Conservation (phyloP, 108 stramenopile species). For the Fistulifera solaris region DNA sequence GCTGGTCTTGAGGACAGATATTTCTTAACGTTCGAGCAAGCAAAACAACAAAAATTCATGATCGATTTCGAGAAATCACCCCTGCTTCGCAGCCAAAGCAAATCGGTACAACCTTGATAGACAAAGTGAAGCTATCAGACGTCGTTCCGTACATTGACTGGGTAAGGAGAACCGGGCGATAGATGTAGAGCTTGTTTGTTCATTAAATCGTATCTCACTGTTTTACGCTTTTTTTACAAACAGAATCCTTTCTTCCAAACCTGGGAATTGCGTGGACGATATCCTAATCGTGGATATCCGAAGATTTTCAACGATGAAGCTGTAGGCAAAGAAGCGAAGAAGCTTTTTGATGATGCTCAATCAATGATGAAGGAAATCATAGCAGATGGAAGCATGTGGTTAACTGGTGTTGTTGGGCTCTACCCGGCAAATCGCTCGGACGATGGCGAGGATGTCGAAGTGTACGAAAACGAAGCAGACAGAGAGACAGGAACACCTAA, state of each 20-base stretch:
- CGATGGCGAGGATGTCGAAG: slow-evolving; percentile 94
- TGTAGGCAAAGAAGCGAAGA: slow-evolving; percentile 96
- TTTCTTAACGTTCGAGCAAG: slow-evolving; percentile 89
- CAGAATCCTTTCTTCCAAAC: slow-evolving; percentile 97
- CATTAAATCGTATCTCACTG: neutral
- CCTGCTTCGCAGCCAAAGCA: slow-evolving; percentile 79
- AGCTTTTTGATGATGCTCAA: slow-evolving; percentile 96
- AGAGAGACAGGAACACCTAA: slow-evolving; percentile 52
- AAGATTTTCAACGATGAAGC: slow-evolving; percentile 97
- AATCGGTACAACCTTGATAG: slow-evolving; percentile 78
- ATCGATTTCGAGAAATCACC: slow-evolving; percentile 89
- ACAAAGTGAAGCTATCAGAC: slow-evolving; percentile 67
- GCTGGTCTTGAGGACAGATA: slow-evolving; percentile 94
- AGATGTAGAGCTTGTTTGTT: slow-evolving; percentile 2
- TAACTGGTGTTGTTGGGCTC: slow-evolving; percentile 92
- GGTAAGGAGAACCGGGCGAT: slow-evolving; percentile 25
- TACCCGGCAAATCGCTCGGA: slow-evolving; percentile 93
- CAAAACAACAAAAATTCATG: slow-evolving; percentile 59
- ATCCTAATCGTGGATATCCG: slow-evolving; percentile 99
- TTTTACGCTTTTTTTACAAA: slow-evolving; percentile 1
- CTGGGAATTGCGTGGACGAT: slow-evolving; percentile 98
- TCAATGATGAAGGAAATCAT: slow-evolving; percentile 90
- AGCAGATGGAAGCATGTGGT: slow-evolving; percentile 67
- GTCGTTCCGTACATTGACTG: slow-evolving; percentile 98
- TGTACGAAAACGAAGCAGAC: slow-evolving; percentile 82